A percentile compares a stretch with the other conserved stretches of the same genome.
Conservation (phyloP, 495 filamentous ascomycete species). For the Talaromyces liani region DNA sequence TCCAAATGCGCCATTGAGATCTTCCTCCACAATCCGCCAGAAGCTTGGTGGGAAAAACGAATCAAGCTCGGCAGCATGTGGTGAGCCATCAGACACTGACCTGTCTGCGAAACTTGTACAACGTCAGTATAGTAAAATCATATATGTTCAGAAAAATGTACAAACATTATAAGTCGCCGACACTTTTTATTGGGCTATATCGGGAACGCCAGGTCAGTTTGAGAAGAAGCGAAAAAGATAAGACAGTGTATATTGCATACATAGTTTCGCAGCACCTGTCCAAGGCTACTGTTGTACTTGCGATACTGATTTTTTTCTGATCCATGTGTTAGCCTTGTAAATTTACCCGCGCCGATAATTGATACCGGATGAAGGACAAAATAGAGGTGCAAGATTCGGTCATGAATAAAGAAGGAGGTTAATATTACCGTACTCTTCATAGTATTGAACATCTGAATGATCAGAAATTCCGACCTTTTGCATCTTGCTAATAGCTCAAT, state of each 20-base stretch:
- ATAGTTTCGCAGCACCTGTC: neutral
- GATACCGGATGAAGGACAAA: neutral
- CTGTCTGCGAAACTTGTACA: neutral
- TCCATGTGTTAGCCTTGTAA: neutral
- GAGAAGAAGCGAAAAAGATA: neutral
- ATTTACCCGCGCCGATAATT: neutral
- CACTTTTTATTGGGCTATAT: neutral
- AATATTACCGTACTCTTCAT: constrained; percentile 3
- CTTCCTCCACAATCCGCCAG: constrained; percentile 35
- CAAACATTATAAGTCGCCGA: neutral
- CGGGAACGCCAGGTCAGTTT: neutral
- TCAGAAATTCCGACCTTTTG: neutral
- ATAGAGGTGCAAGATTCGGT: neutral
- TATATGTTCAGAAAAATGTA: neutral
- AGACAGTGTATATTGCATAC: neutral
- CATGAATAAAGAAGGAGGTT: neutral
- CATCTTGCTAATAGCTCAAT: neutral
- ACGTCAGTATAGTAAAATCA: neutral
- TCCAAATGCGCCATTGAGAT: constrained; percentile 20
- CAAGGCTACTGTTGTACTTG: neutral
- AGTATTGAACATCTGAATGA: neutral
- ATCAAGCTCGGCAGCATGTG: neutral
- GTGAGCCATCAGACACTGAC: neutral
- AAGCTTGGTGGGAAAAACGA: constrained; percentile 11
- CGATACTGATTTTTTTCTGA: neutral